phyloP scores from a whole-genome alignment of 2,329 filamentous ascomycete genomes.

The Stagonosporopsis rhizophila region DNA sequence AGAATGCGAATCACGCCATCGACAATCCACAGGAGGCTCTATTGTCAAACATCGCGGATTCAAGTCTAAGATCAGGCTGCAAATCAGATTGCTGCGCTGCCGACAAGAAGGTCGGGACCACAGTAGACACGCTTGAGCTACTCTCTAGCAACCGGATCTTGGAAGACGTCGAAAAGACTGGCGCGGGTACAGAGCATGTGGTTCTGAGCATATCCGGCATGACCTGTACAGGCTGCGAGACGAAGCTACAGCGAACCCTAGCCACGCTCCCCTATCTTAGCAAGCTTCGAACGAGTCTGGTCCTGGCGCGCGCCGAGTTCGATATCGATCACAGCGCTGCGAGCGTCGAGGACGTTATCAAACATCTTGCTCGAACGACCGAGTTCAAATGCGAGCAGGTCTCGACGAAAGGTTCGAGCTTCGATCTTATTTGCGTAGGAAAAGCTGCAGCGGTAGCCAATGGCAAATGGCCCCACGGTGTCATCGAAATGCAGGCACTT shows the following conservation, averaged over 20 bases:
- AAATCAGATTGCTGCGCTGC: not conserved
- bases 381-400: constrained; percentile 65
- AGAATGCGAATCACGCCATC: not conserved
- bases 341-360: constrained; percentile 53
- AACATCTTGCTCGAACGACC: constrained; percentile 63
- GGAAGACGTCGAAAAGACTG: constrained; percentile 35
- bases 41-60: not conserved
- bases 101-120: not conserved
- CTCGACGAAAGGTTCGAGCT: constrained; percentile 32
- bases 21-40: not conserved
- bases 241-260: constrained; percentile 65
- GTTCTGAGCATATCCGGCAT: constrained; percentile 71
- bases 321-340: constrained; percentile 55
- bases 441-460: constrained; percentile 20
- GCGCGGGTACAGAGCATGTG: constrained; percentile 58
- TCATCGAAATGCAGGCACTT: constrained; percentile 24
- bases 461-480: constrained; percentile 33
- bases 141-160: not conserved
- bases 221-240: constrained; percentile 77
- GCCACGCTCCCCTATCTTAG: constrained; percentile 56
- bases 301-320: constrained; percentile 71
- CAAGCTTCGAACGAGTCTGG: constrained; percentile 69
- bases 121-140: not conserved
- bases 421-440: constrained; percentile 29
- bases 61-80: not conserved